Evolutionary conservation across 495 filamentous ascomycete species (phyloP).

Genomic region (Neurospora sp.): DNA sequence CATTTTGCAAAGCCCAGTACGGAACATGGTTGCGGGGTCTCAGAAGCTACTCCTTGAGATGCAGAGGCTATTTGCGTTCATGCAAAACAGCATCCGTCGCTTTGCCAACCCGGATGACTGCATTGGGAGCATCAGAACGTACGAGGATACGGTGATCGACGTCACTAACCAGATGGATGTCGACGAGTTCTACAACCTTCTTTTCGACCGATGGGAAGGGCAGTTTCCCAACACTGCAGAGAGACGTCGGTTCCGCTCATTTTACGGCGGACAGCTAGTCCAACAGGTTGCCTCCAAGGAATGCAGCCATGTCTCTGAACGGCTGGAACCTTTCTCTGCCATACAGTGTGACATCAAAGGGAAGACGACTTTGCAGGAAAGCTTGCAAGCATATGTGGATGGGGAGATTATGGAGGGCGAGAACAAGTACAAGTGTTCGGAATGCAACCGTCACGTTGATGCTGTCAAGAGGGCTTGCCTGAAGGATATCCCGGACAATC

Average conservation of each 20-base stretch:
- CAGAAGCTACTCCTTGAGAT: conserved; percentile 68
- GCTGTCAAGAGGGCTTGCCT: conserved; percentile 90
- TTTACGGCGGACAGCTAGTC: conserved; percentile 85
- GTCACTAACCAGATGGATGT: conserved; percentile 92
- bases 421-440: conserved; percentile 96
- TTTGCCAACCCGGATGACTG: conserved; percentile 63
- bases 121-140: conserved; percentile 66
- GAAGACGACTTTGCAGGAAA: conserved; percentile 73
- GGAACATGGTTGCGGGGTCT: conserved; percentile 37
- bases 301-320: conserved; percentile 86
- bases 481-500: conserved; percentile 85
- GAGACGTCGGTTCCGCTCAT: conserved; percentile 68
- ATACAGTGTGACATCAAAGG: conserved; percentile 97
- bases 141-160: conserved; percentile 79
- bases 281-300: conserved; percentile 95
- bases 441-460: conserved; percentile 82
- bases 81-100: conserved; percentile 73
- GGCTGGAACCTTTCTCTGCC: conserved; percentile 82
- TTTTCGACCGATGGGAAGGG: conserved; percentile 85
- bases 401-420: conserved; percentile 97
- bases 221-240: conserved; percentile 58
- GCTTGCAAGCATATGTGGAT: conserved; percentile 85
- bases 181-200: conserved; percentile 90
- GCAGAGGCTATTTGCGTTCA: conserved; percentile 68
- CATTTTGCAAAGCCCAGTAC: conserved; percentile 53